Base-by-base conservation (phyloP, 2,329 filamentous ascomycete species). In the Shiraia bambusicola region DNA sequence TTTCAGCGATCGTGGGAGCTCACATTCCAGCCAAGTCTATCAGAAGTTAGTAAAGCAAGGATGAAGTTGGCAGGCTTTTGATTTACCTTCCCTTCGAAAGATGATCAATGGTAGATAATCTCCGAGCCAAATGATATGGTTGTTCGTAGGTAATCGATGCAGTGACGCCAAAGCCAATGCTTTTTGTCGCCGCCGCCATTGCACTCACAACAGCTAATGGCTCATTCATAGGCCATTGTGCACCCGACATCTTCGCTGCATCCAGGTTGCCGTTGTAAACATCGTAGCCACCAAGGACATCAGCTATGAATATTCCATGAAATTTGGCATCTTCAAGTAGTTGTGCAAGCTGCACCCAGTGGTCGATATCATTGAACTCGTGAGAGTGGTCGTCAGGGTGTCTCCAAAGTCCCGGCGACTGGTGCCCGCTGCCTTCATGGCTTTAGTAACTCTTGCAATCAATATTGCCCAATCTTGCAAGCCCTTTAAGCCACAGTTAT, bases 221-320 rank as follows among this genome's bases (percentile, higher is more conserved):
- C 59, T 87, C 83, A 45, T 84, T 86, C n/a, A 86, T 80, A 0
- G 84, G 84, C 76, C 81, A 87, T 63, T 87, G 84, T 0, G 83
- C 81, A 1, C 81, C 84, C 0, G 81, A 79, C 1, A 74, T 62
- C 34, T 85, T 76, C 0, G 82, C 80, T 0, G 83, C 77, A 3
- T 77, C 75, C 2, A 86, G 71, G 45, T 79, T 83, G 3, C 81
- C 77, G 45, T 81, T 80, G 66, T 86, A 87, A 4, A 87, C 82
- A 69, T 88, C 83, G 57, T 87, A 86, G 5, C 81, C 81, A 45
- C 60, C 61, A 66, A 86, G 72, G 3, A 69, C 67, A 42, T 72
- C 69, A 14, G 69, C 69, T 36, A 72, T 62, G 46, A 72, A 72
- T 34, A 72, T 66, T 11, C 66, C 67, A 44, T 70, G 67, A 26